Base-by-base conservation (phyloP, 371 early-diverging fungal species). In the Paramicrosporidium saccamoebae region DNA sequence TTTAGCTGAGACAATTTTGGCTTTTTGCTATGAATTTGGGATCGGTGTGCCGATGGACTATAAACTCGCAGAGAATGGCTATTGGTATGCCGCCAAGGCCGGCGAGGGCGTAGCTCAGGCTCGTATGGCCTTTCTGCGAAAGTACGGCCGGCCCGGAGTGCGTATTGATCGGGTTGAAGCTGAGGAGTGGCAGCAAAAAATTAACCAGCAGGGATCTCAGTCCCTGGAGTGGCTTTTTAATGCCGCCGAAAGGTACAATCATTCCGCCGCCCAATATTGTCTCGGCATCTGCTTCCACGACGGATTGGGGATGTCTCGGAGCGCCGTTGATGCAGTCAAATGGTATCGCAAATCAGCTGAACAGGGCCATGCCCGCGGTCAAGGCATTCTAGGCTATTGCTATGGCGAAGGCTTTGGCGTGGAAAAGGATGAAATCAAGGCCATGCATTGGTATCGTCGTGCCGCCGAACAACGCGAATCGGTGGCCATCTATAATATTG, bases 21-120 rank as follows among this genome's bases (percentile, higher is more conserved):
- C 57, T 8, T 62, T 61, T 24, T 63, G 64, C 27, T 50, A 48
- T 37, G 86, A 84, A 32, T 73, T 73, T 42, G 74, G 69, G 0
- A 40, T 68, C 5, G 74, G 72, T 3, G 30, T 47, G 3, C 25
- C 30, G 4, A 39, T 33, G 8, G 53, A 68, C 29, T 55, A 48
- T 35, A 35, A 34, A 10, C 19, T 26, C n/a, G 39, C 65, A 11
- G 73, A 71, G 24, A 25, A 28, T 7, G 35, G 50, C 20, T 69
- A 74, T 33, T 17, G 53, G 16, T 26, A 26, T 3, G 55, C 64
- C 10, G 62, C 63, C 3, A 33, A 40, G 26, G 28, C 31, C 7
- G 49, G 54, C 12, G 38, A 45, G 16, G 50, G 54, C 4, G 27
- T 77, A 11, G 64, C 60, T 3, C 36, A 46, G 20, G 39, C 55